Base-by-base conservation (phyloP, 2,329 filamentous ascomycete species). In the Neopestalotiopsis sp. region DNA sequence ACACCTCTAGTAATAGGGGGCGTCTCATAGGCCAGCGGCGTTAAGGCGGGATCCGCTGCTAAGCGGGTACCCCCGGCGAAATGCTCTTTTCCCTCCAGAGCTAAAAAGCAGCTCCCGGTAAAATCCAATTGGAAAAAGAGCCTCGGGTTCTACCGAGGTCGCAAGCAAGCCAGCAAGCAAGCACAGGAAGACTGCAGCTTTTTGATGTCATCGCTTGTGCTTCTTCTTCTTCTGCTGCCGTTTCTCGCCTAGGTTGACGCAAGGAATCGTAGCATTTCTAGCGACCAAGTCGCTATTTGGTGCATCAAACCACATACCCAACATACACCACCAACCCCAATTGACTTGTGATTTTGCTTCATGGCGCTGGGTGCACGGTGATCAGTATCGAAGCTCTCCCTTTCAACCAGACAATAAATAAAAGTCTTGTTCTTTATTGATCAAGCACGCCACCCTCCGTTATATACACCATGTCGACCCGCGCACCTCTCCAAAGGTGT, bases 401-500 rank as follows among this genome's bases (percentile, higher is more conserved):
- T 24, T 59, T 34, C 24, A 28, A 28, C 30, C 14, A 38, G 34
- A 38, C 34, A 2, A 38, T 10, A 38, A 10, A 38, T 1, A 1
- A 38, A 38, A 38, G 34, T 24, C 57, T 17, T 59, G 14, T 24
- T 30, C n/a, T 24, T 28, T 24, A 30, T 34, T 59, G 57, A 59
- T 17, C 20, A 12, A 34, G 13, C 24, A 34, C 57, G 9, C 1
- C n/a, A 34, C 28, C 14, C 14, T 10, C 57, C 4, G 24, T 5
- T 9, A 59, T n/a, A n/a, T 6, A 30, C 57, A 24, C 40, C 20
- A 78, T 79, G 77, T 74, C 76, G 59, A 58, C 75, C 56, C 75
- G 76, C n/a, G 69, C 69, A 24, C 69, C 76, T 53, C 71, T 79
- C 17, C 76, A 73, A 53, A 68, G 69, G 32, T 68, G 78, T 64